Base-by-base conservation (phyloP, 78 protist genomes). In the Trichosphaerium sp. region DNA sequence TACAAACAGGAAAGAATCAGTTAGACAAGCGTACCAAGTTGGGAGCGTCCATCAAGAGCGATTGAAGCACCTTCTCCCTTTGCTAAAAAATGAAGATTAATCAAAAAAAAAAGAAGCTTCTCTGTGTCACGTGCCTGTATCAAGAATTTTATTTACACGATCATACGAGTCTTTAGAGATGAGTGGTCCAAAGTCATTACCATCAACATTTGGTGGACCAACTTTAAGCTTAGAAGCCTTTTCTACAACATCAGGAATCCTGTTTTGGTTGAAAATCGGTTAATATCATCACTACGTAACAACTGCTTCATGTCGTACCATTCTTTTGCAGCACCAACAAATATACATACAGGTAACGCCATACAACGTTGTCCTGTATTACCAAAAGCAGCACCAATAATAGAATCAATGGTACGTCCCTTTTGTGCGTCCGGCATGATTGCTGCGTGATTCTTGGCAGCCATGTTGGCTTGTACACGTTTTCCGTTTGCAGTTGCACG, bases 331-430 rank as follows among this genome's bases (percentile, higher is more conserved):
- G 83, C 89, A 42, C 98, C 98, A 39, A 96, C 99, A 25, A 92
- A 77, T 25, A 96, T 83, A 28, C 75, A 87, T 1, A 92, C 82
- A 35, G 93, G 79, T 37, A 93, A 68, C 23, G 99, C 99, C 99
- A 96, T 96, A 94, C 99, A 96, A 38, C 99, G 89, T 87, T 96
- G 97, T 6, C 99, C 99, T 3, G 97, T 92, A 34, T 97, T 97
- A 29, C 99, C 99, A 62, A 93, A 91, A 31, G 94, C 92, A 32
- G 95, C 80, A 40, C 96, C 97, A 18, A 82, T 62, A 29, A 96
- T 65, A 12, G 89, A 85, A 62, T 89, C 89, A 28, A 87, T 69
- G 39, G 94, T 88, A 61, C 69, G 65, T 32, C 86, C 94, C 71
- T 80, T 59, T 67, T 78, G 67, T 43, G 96, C 96, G 52, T 92